Conservation (phyloP, 2,329 filamentous ascomycete genomes). For the Thielaviopsis populi region DNA sequence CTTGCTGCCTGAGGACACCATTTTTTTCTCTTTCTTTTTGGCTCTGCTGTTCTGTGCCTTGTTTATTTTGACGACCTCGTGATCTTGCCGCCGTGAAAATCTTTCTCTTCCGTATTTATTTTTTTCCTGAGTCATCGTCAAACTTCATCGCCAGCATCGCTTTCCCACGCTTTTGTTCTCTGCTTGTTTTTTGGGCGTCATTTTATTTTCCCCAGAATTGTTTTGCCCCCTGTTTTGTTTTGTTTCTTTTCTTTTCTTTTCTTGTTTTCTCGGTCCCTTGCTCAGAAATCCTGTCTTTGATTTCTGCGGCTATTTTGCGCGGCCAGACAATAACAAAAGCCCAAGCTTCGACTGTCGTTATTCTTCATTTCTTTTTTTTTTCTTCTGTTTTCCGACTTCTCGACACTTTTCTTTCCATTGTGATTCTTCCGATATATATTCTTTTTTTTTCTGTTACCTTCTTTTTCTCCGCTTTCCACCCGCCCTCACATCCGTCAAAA, state of each 20-base stretch:
- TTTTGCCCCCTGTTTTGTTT: not conserved
- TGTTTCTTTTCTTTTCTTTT: too few relatives aligned
- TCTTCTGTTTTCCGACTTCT: not conserved
- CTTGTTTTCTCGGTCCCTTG: too few relatives aligned
- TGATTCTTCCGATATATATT: constrained; percentile 7
- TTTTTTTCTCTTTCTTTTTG: not conserved
- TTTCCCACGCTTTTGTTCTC: not conserved
- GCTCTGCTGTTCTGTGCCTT: too few relatives aligned
- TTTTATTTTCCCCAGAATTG: constrained; percentile 6
- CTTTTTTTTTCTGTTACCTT: not conserved
- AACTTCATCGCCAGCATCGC: not conserved
- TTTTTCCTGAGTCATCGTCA: not conserved
- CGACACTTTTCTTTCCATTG: constrained; percentile 1
- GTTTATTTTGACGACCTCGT: not conserved
- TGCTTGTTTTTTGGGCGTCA: not conserved
- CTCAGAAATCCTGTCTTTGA: not conserved
- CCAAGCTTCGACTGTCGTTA: not conserved
- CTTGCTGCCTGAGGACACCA: constrained; percentile 1
- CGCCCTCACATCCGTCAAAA: not conserved
- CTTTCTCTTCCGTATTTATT: not conserved
- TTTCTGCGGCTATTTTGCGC: constrained; percentile 1
- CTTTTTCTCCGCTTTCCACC: not conserved
- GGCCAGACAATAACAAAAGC: constrained; percentile 8
- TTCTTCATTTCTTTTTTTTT: constrained; percentile 6
- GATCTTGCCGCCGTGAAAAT: not conserved